Base-by-base conservation (phyloP, 2,329 filamentous ascomycete genomes). In the Talaromyces piceae region DNA sequence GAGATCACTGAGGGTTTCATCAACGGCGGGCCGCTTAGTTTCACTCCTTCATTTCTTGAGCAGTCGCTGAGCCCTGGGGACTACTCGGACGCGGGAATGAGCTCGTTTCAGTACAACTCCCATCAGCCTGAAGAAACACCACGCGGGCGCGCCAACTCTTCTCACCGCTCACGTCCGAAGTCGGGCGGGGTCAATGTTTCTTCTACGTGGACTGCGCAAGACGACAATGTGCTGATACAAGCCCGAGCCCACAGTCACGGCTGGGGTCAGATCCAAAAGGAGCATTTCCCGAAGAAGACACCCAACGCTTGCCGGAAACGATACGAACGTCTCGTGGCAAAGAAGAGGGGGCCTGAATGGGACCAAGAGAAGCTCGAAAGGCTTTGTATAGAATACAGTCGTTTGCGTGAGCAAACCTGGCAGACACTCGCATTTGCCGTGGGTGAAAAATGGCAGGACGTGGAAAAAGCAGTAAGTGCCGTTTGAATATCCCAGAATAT, bases 261-360 rank as follows among this genome's bases (percentile, higher is more conserved):
- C 69, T 95, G 89, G 89, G 79, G 81, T 49, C 84, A 88, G 60
- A 93, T 94, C 63, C 84, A 89, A 60, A 76, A 77, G 55, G 80
- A 78, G 55, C 82, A 88, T 69, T 95, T 95, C 66, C 86, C 84
- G 1, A 77, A 71, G 65, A 95, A 95, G 74, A 78, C 77, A 11
- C 71, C 85, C 53, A 93, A 93, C 66, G 90, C 90, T 16, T 95
- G 89, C 71, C 87, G 89, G 57, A 95, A 95, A 73, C 82, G 89
- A 50, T 88, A 94, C 62, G 89, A 95, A 70, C 79, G 89, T 37
- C 73, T 95, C 58, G 84, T 91, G 77, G 86, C 91, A 70, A 82
- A 84, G 58, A 57, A 65, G 52, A 82, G 83, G 52, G 80, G 83
- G 45, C 84, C 88, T 60, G 86, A 91, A 61, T 93, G 88, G 84